phyloP scores from a whole-genome alignment of 345 rosid species.

The Gossypium herbaceum region DNA sequence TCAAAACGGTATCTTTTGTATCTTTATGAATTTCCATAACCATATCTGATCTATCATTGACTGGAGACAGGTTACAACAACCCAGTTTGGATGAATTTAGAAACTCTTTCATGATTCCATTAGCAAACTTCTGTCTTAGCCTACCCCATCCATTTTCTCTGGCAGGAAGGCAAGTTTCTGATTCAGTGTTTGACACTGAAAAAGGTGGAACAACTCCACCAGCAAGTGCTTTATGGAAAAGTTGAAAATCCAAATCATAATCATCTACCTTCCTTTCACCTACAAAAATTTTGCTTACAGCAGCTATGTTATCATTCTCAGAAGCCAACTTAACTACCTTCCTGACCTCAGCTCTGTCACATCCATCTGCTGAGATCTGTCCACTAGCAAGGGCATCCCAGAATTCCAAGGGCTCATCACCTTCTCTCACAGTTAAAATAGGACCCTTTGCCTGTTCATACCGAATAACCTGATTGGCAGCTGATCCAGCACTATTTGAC shows the following conservation, averaged over 20 bases:
- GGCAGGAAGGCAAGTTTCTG: slow-evolving; percentile 63
- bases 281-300: slow-evolving; percentile 2
- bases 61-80: slow-evolving; percentile 15
- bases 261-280: slow-evolving; percentile 45
- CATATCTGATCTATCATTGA: slow-evolving; percentile 24
- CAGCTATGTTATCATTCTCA: slow-evolving; percentile 16
- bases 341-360: slow-evolving; percentile 21
- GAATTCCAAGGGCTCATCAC: slow-evolving; percentile 53
- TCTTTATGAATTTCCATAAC: slow-evolving; percentile 24
- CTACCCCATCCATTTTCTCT: slow-evolving; percentile 64
- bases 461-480: slow-evolving; percentile 62
- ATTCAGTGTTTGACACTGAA: slow-evolving; percentile 37
- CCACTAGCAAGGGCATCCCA: slow-evolving; percentile 54
- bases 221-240: slow-evolving; percentile 55
- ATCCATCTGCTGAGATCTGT: slow-evolving; percentile 29
- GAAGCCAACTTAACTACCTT: slow-evolving; percentile 22
- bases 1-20: slow-evolving; percentile 19
- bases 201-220: slow-evolving; percentile 69
- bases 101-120: slow-evolving; percentile 49
- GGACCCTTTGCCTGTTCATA: slow-evolving; percentile 64
- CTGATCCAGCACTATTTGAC: slow-evolving; percentile 48
- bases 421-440: slow-evolving; percentile 38
- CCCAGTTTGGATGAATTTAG: slow-evolving; percentile 39
- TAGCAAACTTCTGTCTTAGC: slow-evolving; percentile 58
- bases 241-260: slow-evolving; percentile 59